These are phyloP conservation scores for Camellia oleifera DNA, from an alignment of 179 eudicot genomes.

Conservation along the genomic window DNA sequence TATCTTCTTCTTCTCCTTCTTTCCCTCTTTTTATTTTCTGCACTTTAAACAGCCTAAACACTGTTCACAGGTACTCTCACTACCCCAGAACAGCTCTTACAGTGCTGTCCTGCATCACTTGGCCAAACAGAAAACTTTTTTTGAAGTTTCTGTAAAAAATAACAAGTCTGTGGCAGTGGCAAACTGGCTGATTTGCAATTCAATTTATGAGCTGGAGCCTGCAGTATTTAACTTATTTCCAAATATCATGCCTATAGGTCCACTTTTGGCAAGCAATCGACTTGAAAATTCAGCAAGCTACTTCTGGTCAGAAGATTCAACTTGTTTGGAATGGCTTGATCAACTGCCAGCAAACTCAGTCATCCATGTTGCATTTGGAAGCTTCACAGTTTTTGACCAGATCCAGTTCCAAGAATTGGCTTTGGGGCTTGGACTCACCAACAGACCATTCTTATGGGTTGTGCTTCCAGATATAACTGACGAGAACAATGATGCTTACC, in stretches of 20 bases:
- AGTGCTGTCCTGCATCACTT: not conserved
- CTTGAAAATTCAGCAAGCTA: conserved; percentile 25
- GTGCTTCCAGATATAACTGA: conserved; percentile 23
- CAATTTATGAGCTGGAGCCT: conserved; percentile 31
- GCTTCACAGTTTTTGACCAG: conserved; percentile 24
- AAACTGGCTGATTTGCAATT: conserved; percentile 39
- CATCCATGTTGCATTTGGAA: conserved; percentile 36
- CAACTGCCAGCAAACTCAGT: conserved; percentile 25
- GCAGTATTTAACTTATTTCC: conserved; percentile 24
- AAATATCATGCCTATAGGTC: conserved; percentile 35
- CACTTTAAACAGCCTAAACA: no score
- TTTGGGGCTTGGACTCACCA: conserved; percentile 26
- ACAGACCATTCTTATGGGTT: conserved; percentile 32
- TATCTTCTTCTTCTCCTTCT: no score
- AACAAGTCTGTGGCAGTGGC: conserved; percentile 20
- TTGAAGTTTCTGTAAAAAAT: conserved; percentile 8
- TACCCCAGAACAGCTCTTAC: no score
- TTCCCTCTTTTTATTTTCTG: no score
- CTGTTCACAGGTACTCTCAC: no score
- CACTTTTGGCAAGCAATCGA: conserved; percentile 31
- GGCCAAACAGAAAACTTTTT: conserved; percentile 19
- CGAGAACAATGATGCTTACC: conserved; percentile 10
- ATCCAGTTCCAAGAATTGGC: conserved; percentile 32
- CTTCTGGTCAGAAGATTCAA: conserved; percentile 33
- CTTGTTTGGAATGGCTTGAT: conserved; percentile 36